phyloP scores from a whole-genome alignment of 192 early-diverging fungal genomes.

The Kappamyces sp. region DNA sequence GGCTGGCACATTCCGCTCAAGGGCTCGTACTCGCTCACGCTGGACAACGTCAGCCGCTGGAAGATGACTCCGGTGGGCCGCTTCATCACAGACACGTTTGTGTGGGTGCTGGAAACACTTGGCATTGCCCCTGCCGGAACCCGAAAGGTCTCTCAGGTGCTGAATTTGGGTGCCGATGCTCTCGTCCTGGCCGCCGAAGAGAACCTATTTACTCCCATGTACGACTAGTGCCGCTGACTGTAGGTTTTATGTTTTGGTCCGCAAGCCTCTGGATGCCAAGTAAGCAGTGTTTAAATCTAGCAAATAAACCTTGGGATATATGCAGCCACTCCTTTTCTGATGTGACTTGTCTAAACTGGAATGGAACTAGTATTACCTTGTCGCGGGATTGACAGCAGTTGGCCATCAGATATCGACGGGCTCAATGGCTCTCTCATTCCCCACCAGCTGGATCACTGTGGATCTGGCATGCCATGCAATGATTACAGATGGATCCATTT shows the following conservation, averaged over 20 bases:
- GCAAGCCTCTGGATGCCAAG: slow-evolving; percentile 37
- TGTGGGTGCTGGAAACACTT: slow-evolving; percentile 71
- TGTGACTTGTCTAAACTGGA: no score
- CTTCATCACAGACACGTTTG: slow-evolving; percentile 67
- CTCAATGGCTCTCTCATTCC: no score
- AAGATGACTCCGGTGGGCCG: slow-evolving; percentile 39
- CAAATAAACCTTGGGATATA: no score
- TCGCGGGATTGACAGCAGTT: no score
- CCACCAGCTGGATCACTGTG: no score
- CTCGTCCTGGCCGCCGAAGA: slow-evolving; percentile 73
- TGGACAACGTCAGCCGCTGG: slow-evolving; percentile 29
- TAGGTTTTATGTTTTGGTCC: slow-evolving; percentile 55
- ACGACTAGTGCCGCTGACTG: no score
- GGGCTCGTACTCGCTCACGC: slow-evolving; percentile 35
- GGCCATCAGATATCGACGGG: no score
- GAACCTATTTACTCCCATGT: slow-evolving; percentile 91
- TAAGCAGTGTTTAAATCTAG: background rate
- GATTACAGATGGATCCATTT: no score
- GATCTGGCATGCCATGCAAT: no score
- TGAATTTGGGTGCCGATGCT: slow-evolving; percentile 74
- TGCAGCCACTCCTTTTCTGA: no score
- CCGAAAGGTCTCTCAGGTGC: slow-evolving; percentile 70
- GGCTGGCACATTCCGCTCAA: slow-evolving; percentile 82
- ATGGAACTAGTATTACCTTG: no score
- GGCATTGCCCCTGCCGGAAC: slow-evolving; percentile 83